A percentile compares a stretch with the other conserved stretches of the same genome.
These are phyloP conservation scores for Claviceps maximensis DNA, from an alignment of 2,329 filamentous ascomycete genomes.

Conservation along the genomic window DNA sequence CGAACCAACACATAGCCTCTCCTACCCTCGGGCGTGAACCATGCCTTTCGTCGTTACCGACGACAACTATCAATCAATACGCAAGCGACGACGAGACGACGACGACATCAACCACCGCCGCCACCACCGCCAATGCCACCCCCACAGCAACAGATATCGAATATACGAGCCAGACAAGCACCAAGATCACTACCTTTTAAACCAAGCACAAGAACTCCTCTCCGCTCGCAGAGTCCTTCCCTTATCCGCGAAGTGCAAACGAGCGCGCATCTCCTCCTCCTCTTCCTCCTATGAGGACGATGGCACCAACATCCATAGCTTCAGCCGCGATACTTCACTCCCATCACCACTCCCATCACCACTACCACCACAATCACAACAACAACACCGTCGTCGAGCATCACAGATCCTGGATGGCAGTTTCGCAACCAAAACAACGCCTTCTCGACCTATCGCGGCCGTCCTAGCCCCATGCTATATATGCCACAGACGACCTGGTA, in stretches of 20 bases:
- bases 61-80: conserved; percentile 17
- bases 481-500: conserved; percentile 51
- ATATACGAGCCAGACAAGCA: conserved; percentile 15
- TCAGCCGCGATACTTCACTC: conserved; percentile 9
- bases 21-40: too few species aligned
- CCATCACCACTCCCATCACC: neutral
- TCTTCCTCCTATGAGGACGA: conserved; percentile 12
- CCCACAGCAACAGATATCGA: conserved; percentile 11
- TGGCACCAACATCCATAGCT: conserved; percentile 12
- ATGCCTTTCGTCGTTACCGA: conserved; percentile 22
- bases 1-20: too few species aligned
- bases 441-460: conserved; percentile 8
- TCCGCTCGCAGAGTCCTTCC: conserved; percentile 17
- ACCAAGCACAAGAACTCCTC: conserved; percentile 12
- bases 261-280: conserved; percentile 14
- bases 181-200: conserved; percentile 15
- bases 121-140: conserved; percentile 6
- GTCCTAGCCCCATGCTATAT: conserved; percentile 48
- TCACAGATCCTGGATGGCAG: conserved; percentile 6
- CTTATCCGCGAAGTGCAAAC: conserved; percentile 15
- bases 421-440: too few species aligned
- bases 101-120: conserved; percentile 9
- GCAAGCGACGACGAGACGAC: conserved; percentile 22
- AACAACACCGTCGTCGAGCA: conserved; percentile 13
- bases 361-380: conserved; percentile 1